phyloP scores from a whole-genome alignment of 176 grass and related monocot genomes.

The Musa beccarii region DNA sequence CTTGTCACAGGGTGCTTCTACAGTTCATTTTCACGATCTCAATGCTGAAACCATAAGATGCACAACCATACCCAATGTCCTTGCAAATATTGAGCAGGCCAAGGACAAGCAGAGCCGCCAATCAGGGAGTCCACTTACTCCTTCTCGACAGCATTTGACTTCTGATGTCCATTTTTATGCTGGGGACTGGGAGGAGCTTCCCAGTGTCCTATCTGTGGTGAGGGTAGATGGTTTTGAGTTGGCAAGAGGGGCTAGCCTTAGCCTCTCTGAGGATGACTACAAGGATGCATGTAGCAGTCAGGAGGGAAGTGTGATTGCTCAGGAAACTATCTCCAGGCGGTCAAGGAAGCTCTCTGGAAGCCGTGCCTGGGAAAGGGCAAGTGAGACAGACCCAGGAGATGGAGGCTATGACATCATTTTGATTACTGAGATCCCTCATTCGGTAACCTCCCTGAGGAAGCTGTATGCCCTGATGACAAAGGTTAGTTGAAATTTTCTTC shows the following conservation, averaged over 20 bases:
- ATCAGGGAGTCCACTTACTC: constrained; percentile 63
- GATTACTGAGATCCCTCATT: constrained; percentile 53
- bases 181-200: constrained; percentile 69
- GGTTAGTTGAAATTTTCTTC: constrained; percentile 28
- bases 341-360: constrained; percentile 70
- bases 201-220: constrained; percentile 49
- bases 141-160: constrained; percentile 44
- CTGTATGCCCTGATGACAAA: constrained; percentile 56
- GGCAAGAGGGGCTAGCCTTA: constrained; percentile 28
- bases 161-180: constrained; percentile 62
- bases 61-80: constrained; percentile 72
- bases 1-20: constrained; percentile 50
- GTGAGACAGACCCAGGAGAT: constrained; percentile 39
- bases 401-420: constrained; percentile 76
- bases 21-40: constrained; percentile 67
- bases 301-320: constrained; percentile 44
- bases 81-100: constrained; percentile 67
- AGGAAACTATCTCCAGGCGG: constrained; percentile 34
- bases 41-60: constrained; percentile 68
- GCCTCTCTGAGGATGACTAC: constrained; percentile 61
- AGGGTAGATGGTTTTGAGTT: constrained; percentile 39
- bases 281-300: constrained; percentile 52
- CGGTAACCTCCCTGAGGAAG: constrained; percentile 39
- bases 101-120: constrained; percentile 40
- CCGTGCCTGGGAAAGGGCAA: constrained; percentile 71